A percentile compares a stretch with the other conserved stretches of the same genome.
Conservation (phyloP, 169 alveolate genomes). For the Hammondia hammondi region DNA sequence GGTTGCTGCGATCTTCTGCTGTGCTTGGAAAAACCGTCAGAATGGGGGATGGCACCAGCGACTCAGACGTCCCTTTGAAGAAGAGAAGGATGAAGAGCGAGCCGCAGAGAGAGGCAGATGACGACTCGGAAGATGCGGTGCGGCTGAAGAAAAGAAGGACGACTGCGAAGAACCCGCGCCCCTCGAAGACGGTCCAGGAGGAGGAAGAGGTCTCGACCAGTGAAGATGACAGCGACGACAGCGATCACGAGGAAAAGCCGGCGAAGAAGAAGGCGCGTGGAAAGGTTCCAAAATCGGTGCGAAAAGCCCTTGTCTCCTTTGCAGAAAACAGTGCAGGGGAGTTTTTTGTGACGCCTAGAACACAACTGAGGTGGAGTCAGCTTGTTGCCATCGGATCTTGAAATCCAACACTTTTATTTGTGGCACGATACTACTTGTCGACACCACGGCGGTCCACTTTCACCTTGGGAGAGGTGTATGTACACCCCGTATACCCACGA, state of each 20-base stretch:
- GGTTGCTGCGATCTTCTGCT: too few species aligned
- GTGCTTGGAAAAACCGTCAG: not conserved
- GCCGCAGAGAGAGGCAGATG: not conserved
- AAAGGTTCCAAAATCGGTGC: not conserved
- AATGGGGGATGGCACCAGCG: conserved; percentile 21
- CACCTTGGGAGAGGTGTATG: too few species aligned
- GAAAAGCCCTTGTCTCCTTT: not conserved
- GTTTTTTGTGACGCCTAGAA: too few species aligned
- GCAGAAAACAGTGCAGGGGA: too few species aligned
- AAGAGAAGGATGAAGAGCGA: not conserved
- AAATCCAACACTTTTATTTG: too few species aligned
- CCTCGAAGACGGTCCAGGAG: not conserved
- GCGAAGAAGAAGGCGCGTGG: not conserved
- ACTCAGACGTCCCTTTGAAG: conserved; percentile 28
- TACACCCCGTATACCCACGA: too few species aligned
- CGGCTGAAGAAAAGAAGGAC: conserved; percentile 1
- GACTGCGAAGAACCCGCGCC: not conserved
- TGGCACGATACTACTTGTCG: too few species aligned
- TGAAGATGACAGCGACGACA: not conserved
- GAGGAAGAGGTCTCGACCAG: not conserved
- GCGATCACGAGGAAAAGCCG: not conserved
- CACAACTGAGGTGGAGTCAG: too few species aligned
- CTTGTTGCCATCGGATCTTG: too few species aligned
- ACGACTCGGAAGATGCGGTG: not conserved
- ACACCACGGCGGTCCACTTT: too few species aligned